Evolutionary conservation across 257 asterid species (phyloP).

Genomic region (Solanum chmielewskii): DNA sequence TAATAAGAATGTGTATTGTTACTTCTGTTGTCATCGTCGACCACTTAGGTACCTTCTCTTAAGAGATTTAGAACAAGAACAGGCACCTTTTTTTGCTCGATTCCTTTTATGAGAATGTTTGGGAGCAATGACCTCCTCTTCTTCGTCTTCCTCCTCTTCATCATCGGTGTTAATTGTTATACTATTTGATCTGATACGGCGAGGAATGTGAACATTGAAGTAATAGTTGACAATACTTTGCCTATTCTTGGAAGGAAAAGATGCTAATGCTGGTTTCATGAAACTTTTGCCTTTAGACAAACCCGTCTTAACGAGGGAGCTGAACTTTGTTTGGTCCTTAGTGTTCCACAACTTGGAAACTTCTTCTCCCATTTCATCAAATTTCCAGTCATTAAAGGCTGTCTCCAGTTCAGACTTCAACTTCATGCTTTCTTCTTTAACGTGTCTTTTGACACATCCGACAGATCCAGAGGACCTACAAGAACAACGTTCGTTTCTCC

Average conservation of each 20-base stretch:
- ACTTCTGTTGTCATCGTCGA: background rate
- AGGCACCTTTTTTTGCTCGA: background rate
- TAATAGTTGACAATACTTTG: slow-evolving; percentile 12
- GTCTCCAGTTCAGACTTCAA: slow-evolving; percentile 12
- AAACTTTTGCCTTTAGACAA: background rate
- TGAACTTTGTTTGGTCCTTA: slow-evolving; percentile 7
- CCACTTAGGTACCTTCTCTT: background rate
- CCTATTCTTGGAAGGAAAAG: slow-evolving; percentile 3
- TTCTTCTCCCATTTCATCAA: slow-evolving; percentile 17
- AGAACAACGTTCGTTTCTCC: background rate
- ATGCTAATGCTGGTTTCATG: slow-evolving; percentile 5
- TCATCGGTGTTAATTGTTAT: slow-evolving; percentile 10
- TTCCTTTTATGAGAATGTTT: background rate
- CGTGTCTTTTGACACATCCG: slow-evolving; percentile 11
- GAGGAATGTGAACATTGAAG: slow-evolving; percentile 12
- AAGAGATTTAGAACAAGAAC: background rate
- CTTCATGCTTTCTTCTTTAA: background rate
- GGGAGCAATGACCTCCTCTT: background rate
- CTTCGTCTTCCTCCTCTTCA: background rate
- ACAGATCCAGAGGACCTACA: slow-evolving; percentile 6
- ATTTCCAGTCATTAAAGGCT: slow-evolving; percentile 12
- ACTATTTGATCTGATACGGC: background rate
- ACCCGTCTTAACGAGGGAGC: background rate
- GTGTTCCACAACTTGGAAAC: slow-evolving; percentile 5
- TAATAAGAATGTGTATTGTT: background rate